Percentiles rank a stretch among this genome's conserved stretches.
Conservation (phyloP, 768 basidiomycete genomes). For the Psilocybe cyanescens region DNA sequence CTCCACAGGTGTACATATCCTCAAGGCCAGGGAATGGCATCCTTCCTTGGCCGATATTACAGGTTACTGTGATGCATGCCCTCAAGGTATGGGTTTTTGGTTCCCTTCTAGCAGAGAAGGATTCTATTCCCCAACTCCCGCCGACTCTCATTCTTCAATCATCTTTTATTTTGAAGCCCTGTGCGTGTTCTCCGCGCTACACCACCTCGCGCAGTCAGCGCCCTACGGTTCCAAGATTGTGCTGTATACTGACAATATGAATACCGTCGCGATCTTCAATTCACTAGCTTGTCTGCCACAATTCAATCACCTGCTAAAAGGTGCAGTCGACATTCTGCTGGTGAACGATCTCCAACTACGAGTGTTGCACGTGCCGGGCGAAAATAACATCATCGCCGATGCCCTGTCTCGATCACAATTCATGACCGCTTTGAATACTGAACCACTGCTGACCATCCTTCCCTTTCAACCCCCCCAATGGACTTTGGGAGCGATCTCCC, state of each 20-base stretch:
- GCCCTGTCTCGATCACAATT: slow-evolving; percentile 28
- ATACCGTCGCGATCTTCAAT: slow-evolving; percentile 37
- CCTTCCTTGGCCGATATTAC: slow-evolving; percentile 2
- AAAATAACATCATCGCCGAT: slow-evolving; percentile 32
- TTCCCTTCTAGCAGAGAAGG: slow-evolving; percentile 20
- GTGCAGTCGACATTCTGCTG: slow-evolving; percentile 18
- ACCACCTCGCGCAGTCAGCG: not conserved
- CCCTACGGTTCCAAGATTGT: not conserved
- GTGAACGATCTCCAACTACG: slow-evolving; percentile 12
- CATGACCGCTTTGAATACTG: not conserved
- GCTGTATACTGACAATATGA: slow-evolving; percentile 32
- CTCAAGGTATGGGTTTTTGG: slow-evolving; percentile 32
- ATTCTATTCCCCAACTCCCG: slow-evolving; percentile 18
- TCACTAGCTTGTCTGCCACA: slow-evolving; percentile 16
- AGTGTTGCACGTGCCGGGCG: slow-evolving; percentile 28
- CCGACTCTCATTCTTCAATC: not conserved
- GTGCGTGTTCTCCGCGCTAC: slow-evolving; percentile 24
- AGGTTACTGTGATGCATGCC: slow-evolving; percentile 32
- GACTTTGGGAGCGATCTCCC: slow-evolving; percentile 30
- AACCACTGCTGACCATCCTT: slow-evolving; percentile 5
- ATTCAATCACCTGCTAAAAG: slow-evolving; percentile 29
- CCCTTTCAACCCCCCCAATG: slow-evolving; percentile 16
- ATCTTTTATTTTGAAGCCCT: slow-evolving; percentile 35
- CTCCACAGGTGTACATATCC: slow-evolving; percentile 25
- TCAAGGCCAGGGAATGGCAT: slow-evolving; percentile 21